Evolutionary conservation across 75 land plant species (phyloP).

Genomic region (Ceratopteris richardii): DNA sequence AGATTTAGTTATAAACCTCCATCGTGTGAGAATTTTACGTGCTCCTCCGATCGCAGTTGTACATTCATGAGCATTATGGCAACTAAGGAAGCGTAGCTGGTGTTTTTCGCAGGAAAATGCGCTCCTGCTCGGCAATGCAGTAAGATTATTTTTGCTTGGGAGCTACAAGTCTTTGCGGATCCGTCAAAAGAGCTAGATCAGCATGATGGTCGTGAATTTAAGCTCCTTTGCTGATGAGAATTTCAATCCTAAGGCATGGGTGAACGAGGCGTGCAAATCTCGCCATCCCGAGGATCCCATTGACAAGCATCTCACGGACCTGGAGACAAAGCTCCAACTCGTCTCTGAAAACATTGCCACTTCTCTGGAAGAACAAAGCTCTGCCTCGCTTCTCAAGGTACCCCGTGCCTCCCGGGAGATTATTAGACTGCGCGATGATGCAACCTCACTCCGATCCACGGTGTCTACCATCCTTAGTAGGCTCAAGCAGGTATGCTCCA

Average conservation of each 20-base stretch:
- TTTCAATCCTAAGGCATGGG: constrained; percentile 88
- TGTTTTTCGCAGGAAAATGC: too few relatives aligned
- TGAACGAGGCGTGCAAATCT: constrained; percentile 59
- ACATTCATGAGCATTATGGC: too few relatives aligned
- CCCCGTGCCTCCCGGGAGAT: constrained; percentile 87
- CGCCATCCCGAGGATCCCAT: constrained; percentile 67
- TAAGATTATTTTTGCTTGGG: too few relatives aligned
- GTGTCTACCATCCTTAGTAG: constrained; percentile 63
- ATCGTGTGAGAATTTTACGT: too few relatives aligned
- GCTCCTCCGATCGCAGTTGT: too few relatives aligned
- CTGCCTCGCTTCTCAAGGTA: constrained; percentile 78
- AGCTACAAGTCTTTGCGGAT: too few relatives aligned
- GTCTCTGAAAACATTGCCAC: constrained; percentile 72
- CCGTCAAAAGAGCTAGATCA: too few relatives aligned
- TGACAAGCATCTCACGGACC: constrained; percentile 67
- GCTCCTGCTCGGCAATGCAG: too few relatives aligned
- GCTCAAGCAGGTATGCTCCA: constrained; percentile 56
- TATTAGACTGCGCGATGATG: constrained; percentile 77
- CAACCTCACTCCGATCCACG: constrained; percentile 59
- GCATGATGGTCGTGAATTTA: constrained; percentile 74
- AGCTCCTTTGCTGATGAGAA: constrained; percentile 63
- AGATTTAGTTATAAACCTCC: too few relatives aligned
- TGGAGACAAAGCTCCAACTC: constrained; percentile 88
- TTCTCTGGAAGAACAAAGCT: constrained; percentile 76
- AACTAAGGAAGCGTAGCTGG: too few relatives aligned